Evolutionary conservation across 768 basidiomycete genomes (phyloP).

Genomic region (Calvatia gigantea): DNA sequence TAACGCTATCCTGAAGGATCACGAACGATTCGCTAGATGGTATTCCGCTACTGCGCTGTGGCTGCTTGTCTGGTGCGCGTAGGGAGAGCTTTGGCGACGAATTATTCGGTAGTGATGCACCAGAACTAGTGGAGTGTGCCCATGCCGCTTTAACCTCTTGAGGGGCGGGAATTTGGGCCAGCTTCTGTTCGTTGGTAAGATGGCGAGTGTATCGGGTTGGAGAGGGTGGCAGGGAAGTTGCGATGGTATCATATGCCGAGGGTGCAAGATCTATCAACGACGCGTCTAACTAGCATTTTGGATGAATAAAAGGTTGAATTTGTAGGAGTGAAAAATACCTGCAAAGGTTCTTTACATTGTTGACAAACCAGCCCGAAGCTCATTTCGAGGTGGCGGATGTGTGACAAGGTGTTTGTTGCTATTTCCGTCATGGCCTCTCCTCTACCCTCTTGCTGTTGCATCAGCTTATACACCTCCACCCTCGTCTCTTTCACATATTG

Average conservation of each 20-base stretch:
- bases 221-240: conserved; percentile 59
- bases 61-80: conserved; percentile 59
- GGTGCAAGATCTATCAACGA: conserved; percentile 86
- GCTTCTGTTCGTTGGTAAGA: conserved; percentile 28
- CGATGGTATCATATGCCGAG: conserved; percentile 85
- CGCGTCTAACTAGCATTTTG: conserved; percentile 65
- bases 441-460: neutral
- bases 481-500: neutral
- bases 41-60: conserved; percentile 46
- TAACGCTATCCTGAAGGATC: conserved; percentile 79
- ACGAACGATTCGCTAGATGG: conserved; percentile 87
- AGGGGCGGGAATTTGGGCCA: conserved; percentile 42
- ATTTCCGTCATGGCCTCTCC: neutral
- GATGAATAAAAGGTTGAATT: conserved; percentile 13
- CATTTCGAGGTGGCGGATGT: conserved; percentile 26
- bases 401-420: conserved; percentile 5
- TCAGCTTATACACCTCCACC: neutral
- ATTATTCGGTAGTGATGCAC: conserved; percentile 25
- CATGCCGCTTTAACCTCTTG: conserved; percentile 58
- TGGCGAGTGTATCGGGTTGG: conserved; percentile 27
- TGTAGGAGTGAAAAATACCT: conserved; percentile 41
- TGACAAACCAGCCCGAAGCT: conserved; percentile 62
- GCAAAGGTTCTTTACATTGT: conserved; percentile 88
- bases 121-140: conserved; percentile 50
- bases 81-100: conserved; percentile 39